Percentiles rank a stretch among this genome's conserved stretches.
Evolutionary conservation across 2,329 filamentous ascomycete genomes (phyloP).

Genomic region (Epichloe typhina): DNA sequence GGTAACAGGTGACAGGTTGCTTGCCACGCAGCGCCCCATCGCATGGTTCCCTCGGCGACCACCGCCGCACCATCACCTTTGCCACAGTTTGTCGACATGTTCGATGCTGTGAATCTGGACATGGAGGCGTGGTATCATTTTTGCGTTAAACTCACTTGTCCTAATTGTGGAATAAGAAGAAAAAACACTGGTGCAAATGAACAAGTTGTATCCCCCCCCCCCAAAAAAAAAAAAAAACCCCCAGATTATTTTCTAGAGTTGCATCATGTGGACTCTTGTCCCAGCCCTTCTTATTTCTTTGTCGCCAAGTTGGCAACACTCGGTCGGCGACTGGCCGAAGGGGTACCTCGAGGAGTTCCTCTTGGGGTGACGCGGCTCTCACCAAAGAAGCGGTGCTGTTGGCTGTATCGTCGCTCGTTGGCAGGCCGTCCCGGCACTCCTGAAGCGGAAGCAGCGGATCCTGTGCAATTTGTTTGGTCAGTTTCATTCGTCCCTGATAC

Average conservation of each 20-base stretch:
- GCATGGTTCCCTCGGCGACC: not conserved
- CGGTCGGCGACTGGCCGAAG: slow-evolving; percentile 21
- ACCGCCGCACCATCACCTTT: not conserved
- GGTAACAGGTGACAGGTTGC: not conserved
- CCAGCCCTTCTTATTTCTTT: slow-evolving; percentile 3
- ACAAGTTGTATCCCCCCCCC: not conserved
- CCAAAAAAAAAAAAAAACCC: too few relatives aligned
- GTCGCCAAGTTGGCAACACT: slow-evolving; percentile 10
- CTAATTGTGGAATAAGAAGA: not conserved
- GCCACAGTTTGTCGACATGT: not conserved
- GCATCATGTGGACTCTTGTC: not conserved
- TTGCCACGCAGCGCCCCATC: not conserved
- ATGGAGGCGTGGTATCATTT: slow-evolving; percentile 1
- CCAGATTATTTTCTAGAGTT: not conserved
- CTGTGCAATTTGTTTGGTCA: not conserved
- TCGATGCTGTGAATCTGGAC: not conserved
- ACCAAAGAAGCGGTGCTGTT: slow-evolving; percentile 28
- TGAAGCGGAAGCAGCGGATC: slow-evolving; percentile 12
- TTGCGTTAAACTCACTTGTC: not conserved
- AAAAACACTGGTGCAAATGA: not conserved
- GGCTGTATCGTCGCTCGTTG: slow-evolving; percentile 20
- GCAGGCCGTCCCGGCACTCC: slow-evolving; percentile 9
- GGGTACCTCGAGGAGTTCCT: slow-evolving; percentile 23
- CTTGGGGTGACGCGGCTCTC: slow-evolving; percentile 27
- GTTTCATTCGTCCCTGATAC: too few relatives aligned